Percentiles rank a stretch among this genome's conserved stretches.
phyloP scores from a whole-genome alignment of 805 yeast species.

The Saccharomyces paradoxus region DNA sequence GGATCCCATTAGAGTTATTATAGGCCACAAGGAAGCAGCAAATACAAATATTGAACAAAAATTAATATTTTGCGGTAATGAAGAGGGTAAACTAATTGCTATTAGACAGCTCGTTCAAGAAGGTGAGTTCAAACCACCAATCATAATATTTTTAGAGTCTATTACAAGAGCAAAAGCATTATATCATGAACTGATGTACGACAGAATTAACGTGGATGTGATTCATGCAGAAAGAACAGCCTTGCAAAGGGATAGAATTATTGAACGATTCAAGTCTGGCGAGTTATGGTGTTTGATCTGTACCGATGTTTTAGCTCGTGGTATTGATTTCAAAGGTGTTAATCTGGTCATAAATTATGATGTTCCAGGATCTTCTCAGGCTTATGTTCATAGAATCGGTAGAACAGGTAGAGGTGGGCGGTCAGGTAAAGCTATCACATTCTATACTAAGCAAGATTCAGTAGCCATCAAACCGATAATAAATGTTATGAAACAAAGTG shows the following conservation, averaged over 20 bases:
- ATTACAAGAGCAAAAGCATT: conserved; percentile 91
- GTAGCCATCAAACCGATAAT: conserved; percentile 71
- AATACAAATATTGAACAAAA: conserved; percentile 74
- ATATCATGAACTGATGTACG: conserved; percentile 87
- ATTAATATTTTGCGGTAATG: conserved; percentile 81
- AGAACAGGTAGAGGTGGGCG: conserved; percentile 97
- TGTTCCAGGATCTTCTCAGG: conserved; percentile 88
- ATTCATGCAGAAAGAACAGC: conserved; percentile 93
- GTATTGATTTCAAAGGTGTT: conserved; percentile 94
- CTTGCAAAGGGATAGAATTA: conserved; percentile 74
- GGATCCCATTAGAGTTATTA: conserved; percentile 76
- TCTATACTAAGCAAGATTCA: conserved; percentile 85
- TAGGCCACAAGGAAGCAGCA: conserved; percentile 93
- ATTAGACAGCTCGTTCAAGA: conserved; percentile 78
- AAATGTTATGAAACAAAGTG: conserved; percentile 93
- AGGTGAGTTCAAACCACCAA: conserved; percentile 88
- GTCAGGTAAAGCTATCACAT: conserved; percentile 78
- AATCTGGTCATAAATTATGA: conserved; percentile 92
- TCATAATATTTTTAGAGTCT: conserved; percentile 83
- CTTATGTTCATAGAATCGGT: conserved; percentile 96
- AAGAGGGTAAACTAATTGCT: conserved; percentile 90
- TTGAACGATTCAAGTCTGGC: conserved; percentile 79
- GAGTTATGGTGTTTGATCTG: conserved; percentile 94
- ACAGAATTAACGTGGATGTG: conserved; percentile 86
- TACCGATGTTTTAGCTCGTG: conserved; percentile 93